Evolutionary conservation across 495 filamentous ascomycete genomes (phyloP).

Genomic region (Tetracladium setigerum): DNA sequence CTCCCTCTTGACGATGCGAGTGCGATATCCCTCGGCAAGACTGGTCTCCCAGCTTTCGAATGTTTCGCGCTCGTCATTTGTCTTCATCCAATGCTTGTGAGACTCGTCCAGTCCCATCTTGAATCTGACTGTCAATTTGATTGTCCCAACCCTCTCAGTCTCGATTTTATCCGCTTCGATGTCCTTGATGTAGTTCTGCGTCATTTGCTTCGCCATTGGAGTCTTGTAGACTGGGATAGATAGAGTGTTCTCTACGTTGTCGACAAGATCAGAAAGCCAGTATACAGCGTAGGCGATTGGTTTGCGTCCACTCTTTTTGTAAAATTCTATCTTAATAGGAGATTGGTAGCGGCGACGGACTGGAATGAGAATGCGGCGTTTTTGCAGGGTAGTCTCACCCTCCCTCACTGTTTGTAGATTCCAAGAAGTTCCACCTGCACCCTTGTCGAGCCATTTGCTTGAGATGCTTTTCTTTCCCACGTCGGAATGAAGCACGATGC

Average conservation of each 20-base stretch:
- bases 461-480: conserved; percentile 4
- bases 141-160: not conserved
- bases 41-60: conserved; percentile 2
- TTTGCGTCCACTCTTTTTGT: not conserved
- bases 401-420: not conserved
- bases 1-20: conserved; percentile 5
- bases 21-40: conserved; percentile 5
- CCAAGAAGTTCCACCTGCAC: not conserved
- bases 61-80: conserved; percentile 4
- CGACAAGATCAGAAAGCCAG: conserved; percentile 6
- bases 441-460: conserved; percentile 1
- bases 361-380: conserved; percentile 2
- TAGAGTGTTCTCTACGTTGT: not conserved
- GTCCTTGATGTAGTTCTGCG: conserved; percentile 5
- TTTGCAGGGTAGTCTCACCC: not conserved
- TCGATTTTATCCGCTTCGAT: not conserved
- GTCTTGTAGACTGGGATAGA: conserved; percentile 3
- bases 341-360: conserved; percentile 2
- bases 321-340: conserved; percentile 5
- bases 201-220: conserved; percentile 3
- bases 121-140: not conserved
- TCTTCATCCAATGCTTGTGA: conserved; percentile 2
- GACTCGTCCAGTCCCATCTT: conserved; percentile 9
- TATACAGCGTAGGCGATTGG: conserved; percentile 3
- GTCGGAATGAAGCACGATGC: conserved; percentile 5